phyloP scores from a whole-genome alignment of 2,329 filamentous ascomycete species.

The Chrysoporthe cubensis region DNA sequence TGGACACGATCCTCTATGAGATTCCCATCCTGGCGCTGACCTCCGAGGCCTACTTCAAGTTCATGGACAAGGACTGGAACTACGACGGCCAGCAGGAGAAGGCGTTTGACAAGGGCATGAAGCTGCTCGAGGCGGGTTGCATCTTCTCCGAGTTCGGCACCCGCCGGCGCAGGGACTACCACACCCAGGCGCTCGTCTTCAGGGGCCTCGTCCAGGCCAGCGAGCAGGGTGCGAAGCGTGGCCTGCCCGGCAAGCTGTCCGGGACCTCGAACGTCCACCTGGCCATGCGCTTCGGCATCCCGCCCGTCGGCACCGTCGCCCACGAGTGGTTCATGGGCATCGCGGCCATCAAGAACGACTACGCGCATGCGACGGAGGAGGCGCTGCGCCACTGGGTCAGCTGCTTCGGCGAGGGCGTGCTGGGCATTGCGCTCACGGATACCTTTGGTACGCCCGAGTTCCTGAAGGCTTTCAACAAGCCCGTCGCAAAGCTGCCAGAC shows the following conservation, averaged over 20 bases:
- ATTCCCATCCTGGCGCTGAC: constrained; percentile 91
- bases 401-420: constrained; percentile 83
- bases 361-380: constrained; percentile 80
- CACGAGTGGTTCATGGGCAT: constrained; percentile 99
- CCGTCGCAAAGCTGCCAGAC: constrained; percentile 52
- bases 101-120: constrained; percentile 79
- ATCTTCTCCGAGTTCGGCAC: constrained; percentile 94
- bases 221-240: constrained; percentile 67
- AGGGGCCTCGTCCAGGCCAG: constrained; percentile 80
- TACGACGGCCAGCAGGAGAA: constrained; percentile 85
- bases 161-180: constrained; percentile 85
- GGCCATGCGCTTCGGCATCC: constrained; percentile 86
- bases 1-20: constrained; percentile 96
- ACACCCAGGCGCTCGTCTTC: constrained; percentile 92
- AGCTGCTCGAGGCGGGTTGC: constrained; percentile 80
- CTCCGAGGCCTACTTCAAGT: constrained; percentile 96
- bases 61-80: constrained; percentile 91
- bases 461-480: constrained; percentile 78
- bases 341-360: constrained; percentile 86
- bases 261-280: constrained; percentile 98
- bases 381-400: constrained; percentile 87
- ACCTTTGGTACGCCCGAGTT: constrained; percentile 95
- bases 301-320: constrained; percentile 84
- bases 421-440: constrained; percentile 90
- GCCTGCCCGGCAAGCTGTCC: constrained; percentile 72